Percentiles rank a stretch among this genome's conserved stretches.
Evolutionary conservation across 306 rosid genomes (phyloP).

Genomic region (Calophaca sinica): DNA sequence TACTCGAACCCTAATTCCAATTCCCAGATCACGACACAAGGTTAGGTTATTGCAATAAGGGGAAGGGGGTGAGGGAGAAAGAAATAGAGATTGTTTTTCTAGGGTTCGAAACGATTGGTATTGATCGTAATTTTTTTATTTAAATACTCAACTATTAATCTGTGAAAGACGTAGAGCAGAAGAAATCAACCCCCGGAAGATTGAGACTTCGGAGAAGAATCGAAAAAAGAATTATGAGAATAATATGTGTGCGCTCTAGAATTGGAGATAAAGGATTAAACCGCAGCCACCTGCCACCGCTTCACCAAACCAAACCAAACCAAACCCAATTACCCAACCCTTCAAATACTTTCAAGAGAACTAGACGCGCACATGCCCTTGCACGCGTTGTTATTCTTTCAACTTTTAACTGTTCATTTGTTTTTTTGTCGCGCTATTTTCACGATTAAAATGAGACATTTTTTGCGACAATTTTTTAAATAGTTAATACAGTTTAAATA

Average conservation of each 20-base stretch:
- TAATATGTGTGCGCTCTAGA: background rate
- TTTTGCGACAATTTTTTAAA: too few species aligned
- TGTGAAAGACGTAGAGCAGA: conserved; percentile 12
- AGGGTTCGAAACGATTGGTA: conserved; percentile 27
- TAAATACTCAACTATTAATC: background rate
- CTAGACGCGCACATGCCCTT: too few species aligned
- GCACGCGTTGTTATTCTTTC: too few species aligned
- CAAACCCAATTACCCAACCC: too few species aligned
- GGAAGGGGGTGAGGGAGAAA: background rate
- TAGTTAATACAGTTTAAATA: too few species aligned
- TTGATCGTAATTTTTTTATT: background rate
- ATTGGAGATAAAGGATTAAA: background rate
- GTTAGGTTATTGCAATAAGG: background rate
- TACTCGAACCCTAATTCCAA: conserved; percentile 44
- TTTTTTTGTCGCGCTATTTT: too few species aligned
- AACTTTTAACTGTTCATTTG: too few species aligned
- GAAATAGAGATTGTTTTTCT: background rate
- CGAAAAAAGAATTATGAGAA: background rate
- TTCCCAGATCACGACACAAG: conserved; percentile 13
- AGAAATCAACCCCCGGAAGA: conserved; percentile 6
- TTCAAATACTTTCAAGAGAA: too few species aligned
- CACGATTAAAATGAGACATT: too few species aligned
- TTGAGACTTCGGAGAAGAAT: conserved; percentile 23
- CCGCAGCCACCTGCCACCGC: background rate
- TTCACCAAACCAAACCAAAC: too few species aligned